A percentile compares a stretch with the other conserved stretches of the same genome.
Conservation (phyloP, 768 basidiomycete species). For the Termitomyces sp. region DNA sequence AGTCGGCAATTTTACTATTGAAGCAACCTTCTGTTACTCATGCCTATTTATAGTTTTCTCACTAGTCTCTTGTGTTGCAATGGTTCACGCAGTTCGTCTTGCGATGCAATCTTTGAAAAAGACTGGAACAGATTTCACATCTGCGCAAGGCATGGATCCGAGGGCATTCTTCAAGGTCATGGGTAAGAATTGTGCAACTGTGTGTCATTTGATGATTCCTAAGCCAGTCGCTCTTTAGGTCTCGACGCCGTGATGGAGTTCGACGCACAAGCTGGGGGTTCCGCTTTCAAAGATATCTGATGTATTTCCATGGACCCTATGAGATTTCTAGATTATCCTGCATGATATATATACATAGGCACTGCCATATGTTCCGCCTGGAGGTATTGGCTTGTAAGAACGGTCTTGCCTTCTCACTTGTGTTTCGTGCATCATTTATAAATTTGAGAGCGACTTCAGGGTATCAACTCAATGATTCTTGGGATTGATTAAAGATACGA, state of each 20-base stretch:
- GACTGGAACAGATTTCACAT: conserved; percentile 67
- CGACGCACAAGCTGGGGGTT: conserved; percentile 54
- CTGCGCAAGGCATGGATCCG: conserved; percentile 66
- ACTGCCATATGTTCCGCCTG: too few relatives aligned
- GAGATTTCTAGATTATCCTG: not conserved
- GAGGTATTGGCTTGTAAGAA: too few relatives aligned
- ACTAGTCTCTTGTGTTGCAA: conserved; percentile 69
- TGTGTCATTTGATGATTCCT: not conserved
- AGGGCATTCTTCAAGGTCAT: conserved; percentile 75
- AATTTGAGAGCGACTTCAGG: not conserved
- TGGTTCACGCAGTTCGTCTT: conserved; percentile 72
- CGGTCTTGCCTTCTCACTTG: not conserved
- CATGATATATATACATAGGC: not conserved
- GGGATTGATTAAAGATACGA: too few relatives aligned
- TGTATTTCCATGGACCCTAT: not conserved
- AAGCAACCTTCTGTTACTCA: not conserved
- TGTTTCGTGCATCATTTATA: too few relatives aligned
- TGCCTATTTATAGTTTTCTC: conserved; percentile 52
- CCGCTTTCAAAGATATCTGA: conserved; percentile 50
- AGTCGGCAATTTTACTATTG: conserved; percentile 37
- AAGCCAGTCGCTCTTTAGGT: conserved; percentile 23
- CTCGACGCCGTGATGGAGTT: conserved; percentile 48
- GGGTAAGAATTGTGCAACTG: conserved; percentile 35
- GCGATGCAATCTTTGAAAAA: conserved; percentile 73
- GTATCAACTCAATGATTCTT: not conserved